phyloP scores from a whole-genome alignment of 73 alveolate genomes.

The Paramecium sexaurelia region DNA sequence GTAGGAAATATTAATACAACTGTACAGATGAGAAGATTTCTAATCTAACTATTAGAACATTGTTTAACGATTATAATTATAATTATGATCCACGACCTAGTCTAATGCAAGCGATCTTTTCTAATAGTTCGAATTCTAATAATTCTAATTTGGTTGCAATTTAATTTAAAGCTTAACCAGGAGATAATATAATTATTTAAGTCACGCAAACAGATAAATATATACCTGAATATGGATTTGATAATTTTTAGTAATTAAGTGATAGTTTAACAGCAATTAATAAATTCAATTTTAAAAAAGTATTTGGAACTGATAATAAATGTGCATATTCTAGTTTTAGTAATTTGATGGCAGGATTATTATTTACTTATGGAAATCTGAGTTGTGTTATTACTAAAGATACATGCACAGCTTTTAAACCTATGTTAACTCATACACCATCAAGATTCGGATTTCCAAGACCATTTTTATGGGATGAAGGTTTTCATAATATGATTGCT shows the following conservation, averaged over 20 bases:
- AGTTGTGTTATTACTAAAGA: slow-evolving; percentile 30
- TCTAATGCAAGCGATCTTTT: background rate
- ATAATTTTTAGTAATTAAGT: background rate
- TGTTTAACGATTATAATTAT: background rate
- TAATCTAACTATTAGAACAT: background rate
- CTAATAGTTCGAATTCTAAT: background rate
- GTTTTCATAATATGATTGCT: slow-evolving; percentile 92
- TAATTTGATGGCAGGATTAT: slow-evolving; percentile 61
- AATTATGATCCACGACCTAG: slow-evolving; percentile 23
- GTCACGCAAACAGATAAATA: slow-evolving; percentile 1
- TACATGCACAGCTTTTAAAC: slow-evolving; percentile 6
- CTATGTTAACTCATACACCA: slow-evolving; percentile 91
- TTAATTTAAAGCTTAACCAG: background rate
- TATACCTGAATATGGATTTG: background rate
- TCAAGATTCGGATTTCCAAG: slow-evolving; percentile 93
- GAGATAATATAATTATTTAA: background rate
- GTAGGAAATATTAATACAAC: background rate
- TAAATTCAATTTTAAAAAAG: background rate
- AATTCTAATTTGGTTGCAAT: slow-evolving; percentile 1
- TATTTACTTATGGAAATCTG: slow-evolving; percentile 61
- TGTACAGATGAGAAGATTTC: background rate
- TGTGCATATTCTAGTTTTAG: slow-evolving; percentile 56
- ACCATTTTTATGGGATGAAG: slow-evolving; percentile 99
- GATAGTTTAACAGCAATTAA: background rate
- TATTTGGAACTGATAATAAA: slow-evolving; percentile 23